Conservation (phyloP, 2,329 filamentous ascomycete genomes). For the Diaporthe sp. region DNA sequence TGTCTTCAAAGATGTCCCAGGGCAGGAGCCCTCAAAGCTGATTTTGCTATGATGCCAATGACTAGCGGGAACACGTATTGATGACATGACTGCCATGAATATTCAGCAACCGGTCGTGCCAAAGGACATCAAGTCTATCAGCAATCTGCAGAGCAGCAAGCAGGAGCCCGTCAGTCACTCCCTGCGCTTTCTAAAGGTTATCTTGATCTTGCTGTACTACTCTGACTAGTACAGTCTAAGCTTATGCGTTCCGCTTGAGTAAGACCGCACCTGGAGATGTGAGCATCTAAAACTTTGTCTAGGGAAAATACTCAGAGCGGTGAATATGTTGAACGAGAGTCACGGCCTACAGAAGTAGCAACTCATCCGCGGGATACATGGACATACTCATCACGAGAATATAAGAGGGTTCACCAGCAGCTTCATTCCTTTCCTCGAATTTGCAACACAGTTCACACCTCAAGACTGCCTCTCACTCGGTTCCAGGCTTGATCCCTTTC, state of each 20-base stretch:
- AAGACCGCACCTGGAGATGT: background rate
- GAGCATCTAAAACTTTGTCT: background rate
- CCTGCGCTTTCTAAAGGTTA: background rate
- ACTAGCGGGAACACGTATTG: background rate
- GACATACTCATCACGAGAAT: background rate
- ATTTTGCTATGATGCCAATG: constrained; percentile 1
- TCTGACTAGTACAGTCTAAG: constrained; percentile 12
- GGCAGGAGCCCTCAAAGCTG: background rate
- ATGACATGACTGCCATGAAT: background rate
- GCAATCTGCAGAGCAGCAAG: background rate
- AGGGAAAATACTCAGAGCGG: background rate
- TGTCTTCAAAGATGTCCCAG: background rate
- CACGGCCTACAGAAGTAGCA: background rate
- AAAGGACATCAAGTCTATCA: background rate
- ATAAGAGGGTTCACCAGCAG: background rate
- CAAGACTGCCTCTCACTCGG: background rate
- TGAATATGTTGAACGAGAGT: background rate
- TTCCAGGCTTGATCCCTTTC: background rate
- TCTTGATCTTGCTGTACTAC: background rate
- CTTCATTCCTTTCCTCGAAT: background rate
- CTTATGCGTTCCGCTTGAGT: constrained; percentile 1
- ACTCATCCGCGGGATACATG: background rate
- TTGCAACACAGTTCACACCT: background rate
- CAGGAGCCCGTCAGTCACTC: background rate
- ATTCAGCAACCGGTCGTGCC: background rate